These are phyloP conservation scores for Peronospora farinosa DNA, from an alignment of 352 stramenopile species.

Conservation along the genomic window DNA sequence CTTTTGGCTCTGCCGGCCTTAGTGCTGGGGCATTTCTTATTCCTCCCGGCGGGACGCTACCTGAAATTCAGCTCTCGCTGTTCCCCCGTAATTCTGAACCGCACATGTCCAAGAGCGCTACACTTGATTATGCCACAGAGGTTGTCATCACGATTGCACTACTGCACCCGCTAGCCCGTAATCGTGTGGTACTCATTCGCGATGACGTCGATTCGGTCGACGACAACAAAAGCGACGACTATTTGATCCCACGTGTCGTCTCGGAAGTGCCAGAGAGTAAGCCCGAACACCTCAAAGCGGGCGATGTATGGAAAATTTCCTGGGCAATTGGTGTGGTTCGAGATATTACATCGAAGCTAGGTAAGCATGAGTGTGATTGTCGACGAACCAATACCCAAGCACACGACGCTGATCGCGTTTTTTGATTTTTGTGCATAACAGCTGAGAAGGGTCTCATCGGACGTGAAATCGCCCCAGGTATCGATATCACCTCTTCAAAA, in stretches of 20 bases:
- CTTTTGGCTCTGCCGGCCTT: conserved; percentile 62
- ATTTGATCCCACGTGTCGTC: conserved; percentile 40
- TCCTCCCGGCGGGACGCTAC: conserved; percentile 52
- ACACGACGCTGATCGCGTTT: background rate
- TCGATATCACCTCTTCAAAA: conserved; percentile 21
- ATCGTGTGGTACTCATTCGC: conserved; percentile 37
- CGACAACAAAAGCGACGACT: conserved; percentile 31
- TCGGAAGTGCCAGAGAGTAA: conserved; percentile 44
- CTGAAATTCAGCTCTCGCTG: conserved; percentile 86
- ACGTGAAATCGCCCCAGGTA: conserved; percentile 38
- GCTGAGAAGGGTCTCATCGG: conserved; percentile 38
- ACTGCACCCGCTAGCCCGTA: conserved; percentile 45
- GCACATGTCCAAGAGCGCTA: conserved; percentile 47
- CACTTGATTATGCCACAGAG: conserved; percentile 37
- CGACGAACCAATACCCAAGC: background rate
- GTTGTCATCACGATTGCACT: conserved; percentile 83
- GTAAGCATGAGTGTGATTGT: conserved; percentile 16
- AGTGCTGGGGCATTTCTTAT: conserved; percentile 70
- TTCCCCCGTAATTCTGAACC: conserved; percentile 83
- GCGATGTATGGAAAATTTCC: conserved; percentile 60
- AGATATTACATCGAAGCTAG: conserved; percentile 41
- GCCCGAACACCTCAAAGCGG: conserved; percentile 41
- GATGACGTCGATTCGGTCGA: conserved; percentile 30
- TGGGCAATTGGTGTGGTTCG: conserved; percentile 55
- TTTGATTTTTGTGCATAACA: conserved; percentile 9